A percentile compares a stretch with the other conserved stretches of the same genome.
phyloP scores from a whole-genome alignment of 768 basidiomycete species.

The Trametes sanguinea region DNA sequence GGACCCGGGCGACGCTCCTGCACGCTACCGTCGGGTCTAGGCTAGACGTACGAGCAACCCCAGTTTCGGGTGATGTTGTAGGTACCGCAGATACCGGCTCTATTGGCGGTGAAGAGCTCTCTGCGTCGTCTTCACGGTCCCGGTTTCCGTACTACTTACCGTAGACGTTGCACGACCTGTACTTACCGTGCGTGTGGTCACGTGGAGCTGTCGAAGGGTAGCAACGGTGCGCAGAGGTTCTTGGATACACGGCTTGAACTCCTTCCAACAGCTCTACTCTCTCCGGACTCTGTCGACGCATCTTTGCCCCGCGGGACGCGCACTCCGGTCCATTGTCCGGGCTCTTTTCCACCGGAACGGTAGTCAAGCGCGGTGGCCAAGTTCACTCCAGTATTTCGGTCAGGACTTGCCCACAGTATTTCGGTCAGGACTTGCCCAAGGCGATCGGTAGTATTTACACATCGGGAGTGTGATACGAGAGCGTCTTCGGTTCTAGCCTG shows the following conservation, averaged over 20 bases:
- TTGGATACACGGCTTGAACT: slow-evolving; percentile 10
- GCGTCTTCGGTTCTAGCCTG: neutral
- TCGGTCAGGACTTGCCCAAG: slow-evolving; percentile 16
- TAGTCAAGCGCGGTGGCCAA: neutral
- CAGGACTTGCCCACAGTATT: slow-evolving; percentile 15
- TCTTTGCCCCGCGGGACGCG: neutral
- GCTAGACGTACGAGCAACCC: slow-evolving; percentile 9
- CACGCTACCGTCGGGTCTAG: slow-evolving; percentile 2
- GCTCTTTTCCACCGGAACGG: slow-evolving; percentile 7
- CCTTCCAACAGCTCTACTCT: neutral
- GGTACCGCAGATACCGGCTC: neutral
- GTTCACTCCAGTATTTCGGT: slow-evolving; percentile 18
- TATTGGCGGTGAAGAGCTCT: neutral
- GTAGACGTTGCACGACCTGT: neutral
- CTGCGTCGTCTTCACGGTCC: neutral
- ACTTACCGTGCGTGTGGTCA: neutral
- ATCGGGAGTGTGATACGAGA: slow-evolving; percentile 1
- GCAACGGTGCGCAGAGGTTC: neutral
- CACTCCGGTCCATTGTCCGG: neutral
- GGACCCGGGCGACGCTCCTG: slow-evolving; percentile 7
- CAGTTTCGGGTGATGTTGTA: slow-evolving; percentile 22
- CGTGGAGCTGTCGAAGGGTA: neutral
- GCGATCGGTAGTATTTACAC: slow-evolving; percentile 22
- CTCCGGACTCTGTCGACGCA: neutral
- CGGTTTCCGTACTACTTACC: neutral